A percentile compares a stretch with the other conserved stretches of the same genome.
These are phyloP conservation scores for Syncephalastrum sp. DNA, from an alignment of 371 early-diverging fungal species.

Conservation along the genomic window DNA sequence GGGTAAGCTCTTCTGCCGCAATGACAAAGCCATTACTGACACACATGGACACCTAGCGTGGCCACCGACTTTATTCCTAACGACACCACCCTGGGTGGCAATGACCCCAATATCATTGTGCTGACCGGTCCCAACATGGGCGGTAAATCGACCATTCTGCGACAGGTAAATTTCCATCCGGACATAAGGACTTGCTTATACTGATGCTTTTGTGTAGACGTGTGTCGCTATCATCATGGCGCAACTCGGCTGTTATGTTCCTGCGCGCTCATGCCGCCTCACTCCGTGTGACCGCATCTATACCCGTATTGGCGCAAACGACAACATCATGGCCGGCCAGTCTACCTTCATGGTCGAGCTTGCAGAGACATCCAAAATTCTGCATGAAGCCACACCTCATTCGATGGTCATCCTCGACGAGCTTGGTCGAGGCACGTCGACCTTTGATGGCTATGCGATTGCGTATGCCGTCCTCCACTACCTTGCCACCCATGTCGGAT, in stretches of 20 bases:
- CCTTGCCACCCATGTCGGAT: constrained; percentile 80
- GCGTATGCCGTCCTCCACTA: constrained; percentile 94
- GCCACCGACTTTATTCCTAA: constrained; percentile 92
- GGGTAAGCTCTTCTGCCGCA: constrained; percentile 34
- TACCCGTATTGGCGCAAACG: constrained; percentile 98
- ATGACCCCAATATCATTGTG: constrained; percentile 78
- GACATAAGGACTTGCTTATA: not conserved
- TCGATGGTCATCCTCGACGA: constrained; percentile 99
- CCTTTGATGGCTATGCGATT: constrained; percentile 98
- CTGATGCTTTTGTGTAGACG: constrained; percentile 33
- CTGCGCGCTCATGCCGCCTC: constrained; percentile 78
- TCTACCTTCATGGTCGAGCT: constrained; percentile 99
- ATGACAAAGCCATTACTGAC: not conserved
- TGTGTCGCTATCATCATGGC: constrained; percentile 98
- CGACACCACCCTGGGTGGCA: constrained; percentile 80
- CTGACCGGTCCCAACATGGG: constrained; percentile 99
- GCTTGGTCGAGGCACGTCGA: constrained; percentile 98
- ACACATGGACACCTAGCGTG: constrained; percentile 22
- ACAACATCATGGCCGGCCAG: constrained; percentile 95
- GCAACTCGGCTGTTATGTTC: constrained; percentile 97
- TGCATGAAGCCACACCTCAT: constrained; percentile 88
- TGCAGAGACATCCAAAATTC: constrained; percentile 93
- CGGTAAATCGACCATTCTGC: constrained; percentile 95
- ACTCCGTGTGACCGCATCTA: constrained; percentile 96
- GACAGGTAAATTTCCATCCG: constrained; percentile 57